Evolutionary conservation across 2,329 filamentous ascomycete genomes (phyloP).

Genomic region (Monosporascus sp.): DNA sequence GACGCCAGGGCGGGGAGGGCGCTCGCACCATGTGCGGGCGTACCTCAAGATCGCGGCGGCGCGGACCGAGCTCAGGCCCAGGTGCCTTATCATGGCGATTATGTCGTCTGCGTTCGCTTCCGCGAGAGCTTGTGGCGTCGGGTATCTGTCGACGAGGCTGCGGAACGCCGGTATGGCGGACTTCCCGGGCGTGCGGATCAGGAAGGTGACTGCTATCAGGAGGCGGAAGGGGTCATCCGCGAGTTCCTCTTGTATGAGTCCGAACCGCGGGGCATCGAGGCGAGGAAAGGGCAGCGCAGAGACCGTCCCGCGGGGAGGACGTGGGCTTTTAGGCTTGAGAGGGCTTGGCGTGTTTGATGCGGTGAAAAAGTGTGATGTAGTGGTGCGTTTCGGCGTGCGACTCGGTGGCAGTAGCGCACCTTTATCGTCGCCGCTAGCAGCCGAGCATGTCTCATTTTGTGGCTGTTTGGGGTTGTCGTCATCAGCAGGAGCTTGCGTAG

Average conservation of each 20-base stretch:
- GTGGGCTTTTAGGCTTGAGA: slow-evolving; percentile 19
- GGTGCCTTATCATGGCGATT: slow-evolving; percentile 56
- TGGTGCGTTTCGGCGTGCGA: slow-evolving; percentile 18
- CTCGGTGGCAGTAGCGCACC: neutral
- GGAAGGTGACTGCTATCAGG: slow-evolving; percentile 75
- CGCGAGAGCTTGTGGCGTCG: slow-evolving; percentile 59
- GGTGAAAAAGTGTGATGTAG: slow-evolving; percentile 31
- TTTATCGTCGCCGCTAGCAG: neutral
- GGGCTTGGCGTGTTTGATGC: slow-evolving; percentile 1
- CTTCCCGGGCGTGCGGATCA: slow-evolving; percentile 73
- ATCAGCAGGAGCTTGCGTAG: neutral
- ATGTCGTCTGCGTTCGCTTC: slow-evolving; percentile 52
- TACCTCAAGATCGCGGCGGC: slow-evolving; percentile 64
- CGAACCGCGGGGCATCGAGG: slow-evolving; percentile 59
- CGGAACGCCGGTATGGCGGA: slow-evolving; percentile 73
- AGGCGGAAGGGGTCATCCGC: slow-evolving; percentile 72
- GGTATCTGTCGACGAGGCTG: slow-evolving; percentile 61
- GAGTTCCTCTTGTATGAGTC: slow-evolving; percentile 79
- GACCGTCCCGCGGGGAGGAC: slow-evolving; percentile 39
- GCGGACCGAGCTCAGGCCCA: slow-evolving; percentile 67
- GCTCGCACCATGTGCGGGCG: slow-evolving; percentile 61
- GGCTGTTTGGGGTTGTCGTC: neutral
- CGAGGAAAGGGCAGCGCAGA: slow-evolving; percentile 62
- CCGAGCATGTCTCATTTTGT: neutral
- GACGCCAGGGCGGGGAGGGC: slow-evolving; percentile 54